phyloP scores from a whole-genome alignment of 192 early-diverging fungal genomes.

The Obelidium mucronatum region DNA sequence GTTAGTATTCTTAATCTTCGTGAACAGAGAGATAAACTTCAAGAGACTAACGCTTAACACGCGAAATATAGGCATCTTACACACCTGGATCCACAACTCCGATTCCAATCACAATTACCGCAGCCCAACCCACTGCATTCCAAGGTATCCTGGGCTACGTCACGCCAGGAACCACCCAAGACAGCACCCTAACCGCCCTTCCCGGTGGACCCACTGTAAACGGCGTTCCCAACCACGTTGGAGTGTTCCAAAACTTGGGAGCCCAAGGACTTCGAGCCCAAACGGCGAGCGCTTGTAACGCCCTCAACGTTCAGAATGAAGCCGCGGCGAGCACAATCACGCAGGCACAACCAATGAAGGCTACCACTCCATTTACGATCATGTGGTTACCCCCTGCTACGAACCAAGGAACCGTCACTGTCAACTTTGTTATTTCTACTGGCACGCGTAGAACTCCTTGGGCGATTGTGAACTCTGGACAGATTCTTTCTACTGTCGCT shows the following conservation, averaged over 20 bases:
- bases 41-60: too few species aligned
- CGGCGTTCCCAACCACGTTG: conserved; percentile 6
- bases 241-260: not conserved
- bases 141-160: conserved; percentile 46
- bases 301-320: conserved; percentile 35
- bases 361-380: not conserved
- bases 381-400: conserved; percentile 31
- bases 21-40: too few species aligned
- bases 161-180: conserved; percentile 30
- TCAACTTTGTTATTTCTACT: too few species aligned
- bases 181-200: conserved; percentile 24
- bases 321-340: conserved; percentile 45
- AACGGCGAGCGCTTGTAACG: conserved; percentile 39
- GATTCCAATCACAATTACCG: conserved; percentile 28
- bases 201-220: not conserved
- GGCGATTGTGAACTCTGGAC: too few species aligned
- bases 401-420: too few species aligned
- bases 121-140: conserved; percentile 5
- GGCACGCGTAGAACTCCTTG: too few species aligned
- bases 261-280: conserved; percentile 46
- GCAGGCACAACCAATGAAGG: conserved; percentile 19
- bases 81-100: conserved; percentile 25
- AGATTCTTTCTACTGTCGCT: too few species aligned
- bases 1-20: too few species aligned
- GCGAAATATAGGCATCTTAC: too few species aligned